Evolutionary conservation across 2,329 filamentous ascomycete species (phyloP).

Genomic region (Trichophaea hybrida): DNA sequence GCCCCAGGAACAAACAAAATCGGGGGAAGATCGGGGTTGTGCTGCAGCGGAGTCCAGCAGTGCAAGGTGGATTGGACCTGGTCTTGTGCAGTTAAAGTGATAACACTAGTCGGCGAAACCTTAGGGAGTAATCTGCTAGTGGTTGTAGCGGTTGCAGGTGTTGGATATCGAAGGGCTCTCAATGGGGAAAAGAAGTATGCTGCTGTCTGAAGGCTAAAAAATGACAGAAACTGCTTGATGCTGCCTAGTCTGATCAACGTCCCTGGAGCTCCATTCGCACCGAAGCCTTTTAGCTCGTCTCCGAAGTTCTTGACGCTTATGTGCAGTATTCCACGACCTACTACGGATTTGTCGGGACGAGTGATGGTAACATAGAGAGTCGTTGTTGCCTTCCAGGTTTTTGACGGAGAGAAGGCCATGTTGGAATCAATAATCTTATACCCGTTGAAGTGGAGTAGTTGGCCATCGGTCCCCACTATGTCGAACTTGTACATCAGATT

Average conservation of each 20-base stretch:
- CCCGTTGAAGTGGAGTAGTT: conserved; percentile 44
- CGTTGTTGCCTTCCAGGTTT: conserved; percentile 48
- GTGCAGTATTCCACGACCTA: conserved; percentile 47
- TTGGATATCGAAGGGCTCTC: conserved; percentile 40
- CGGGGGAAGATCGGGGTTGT: conserved; percentile 25
- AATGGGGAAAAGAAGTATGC: conserved; percentile 43
- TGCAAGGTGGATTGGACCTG: conserved; percentile 41
- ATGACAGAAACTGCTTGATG: conserved; percentile 37
- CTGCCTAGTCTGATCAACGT: conserved; percentile 1
- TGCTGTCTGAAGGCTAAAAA: conserved; percentile 42
- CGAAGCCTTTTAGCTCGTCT: conserved; percentile 39
- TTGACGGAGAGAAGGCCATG: conserved; percentile 41
- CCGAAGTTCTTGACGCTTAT: conserved; percentile 42
- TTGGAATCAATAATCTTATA: conserved; percentile 49
- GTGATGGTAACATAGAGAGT: conserved; percentile 49
- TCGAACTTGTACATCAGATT: conserved; percentile 49
- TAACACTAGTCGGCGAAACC: conserved; percentile 34
- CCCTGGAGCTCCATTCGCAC: conserved; percentile 31
- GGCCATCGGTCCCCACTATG: conserved; percentile 42
- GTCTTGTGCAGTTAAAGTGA: conserved; percentile 40
- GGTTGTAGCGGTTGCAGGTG: conserved; percentile 28
- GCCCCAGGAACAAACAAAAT: conserved; percentile 50
- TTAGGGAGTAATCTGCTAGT: conserved; percentile 34
- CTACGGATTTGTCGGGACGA: conserved; percentile 31
- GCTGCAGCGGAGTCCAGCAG: conserved; percentile 42